Evolutionary conservation across 352 stramenopile genomes (phyloP).

Genomic region (Phytophthora idaei): DNA sequence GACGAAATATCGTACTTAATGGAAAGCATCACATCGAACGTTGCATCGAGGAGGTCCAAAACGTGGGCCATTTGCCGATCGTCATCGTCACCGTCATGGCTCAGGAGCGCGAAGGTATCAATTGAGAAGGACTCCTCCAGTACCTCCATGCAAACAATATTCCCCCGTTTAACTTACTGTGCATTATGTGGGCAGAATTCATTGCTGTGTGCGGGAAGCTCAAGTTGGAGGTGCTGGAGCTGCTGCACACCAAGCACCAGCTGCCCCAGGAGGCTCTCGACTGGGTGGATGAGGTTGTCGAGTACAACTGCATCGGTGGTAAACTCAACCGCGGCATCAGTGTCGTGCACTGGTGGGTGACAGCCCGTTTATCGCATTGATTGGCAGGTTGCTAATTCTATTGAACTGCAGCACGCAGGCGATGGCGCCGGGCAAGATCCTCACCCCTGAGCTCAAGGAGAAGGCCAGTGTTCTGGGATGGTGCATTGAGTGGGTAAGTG

Average conservation of each 20-base stretch:
- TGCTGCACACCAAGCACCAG: conserved; percentile 62
- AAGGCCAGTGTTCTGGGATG: conserved; percentile 96
- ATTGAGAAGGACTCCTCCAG: not conserved
- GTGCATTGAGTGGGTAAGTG: conserved; percentile 96
- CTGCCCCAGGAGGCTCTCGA: conserved; percentile 83
- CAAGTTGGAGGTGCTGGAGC: conserved; percentile 78
- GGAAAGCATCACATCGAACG: not conserved
- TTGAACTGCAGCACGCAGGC: conserved; percentile 57
- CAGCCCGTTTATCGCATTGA: not conserved
- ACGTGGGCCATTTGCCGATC: conserved; percentile 32
- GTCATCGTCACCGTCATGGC: conserved; percentile 23
- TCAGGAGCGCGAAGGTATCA: conserved; percentile 47
- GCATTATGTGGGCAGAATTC: conserved; percentile 60
- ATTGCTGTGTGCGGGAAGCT: conserved; percentile 72
- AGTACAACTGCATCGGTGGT: conserved; percentile 98
- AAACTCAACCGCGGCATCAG: conserved; percentile 99
- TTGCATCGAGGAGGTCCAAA: conserved; percentile 18
- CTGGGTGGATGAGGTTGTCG: conserved; percentile 84
- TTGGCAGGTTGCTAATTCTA: not conserved
- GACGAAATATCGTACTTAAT: conserved; percentile 14
- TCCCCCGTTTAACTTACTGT: conserved; percentile 2
- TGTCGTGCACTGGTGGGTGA: conserved; percentile 89
- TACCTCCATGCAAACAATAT: not conserved
- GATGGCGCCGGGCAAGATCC: conserved; percentile 46
- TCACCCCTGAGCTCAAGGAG: conserved; percentile 72